Percentiles rank a stretch among this genome's conserved stretches.
phyloP scores from a whole-genome alignment of 225 moss, liverwort and hornwort species.

The Ulota crispa region DNA sequence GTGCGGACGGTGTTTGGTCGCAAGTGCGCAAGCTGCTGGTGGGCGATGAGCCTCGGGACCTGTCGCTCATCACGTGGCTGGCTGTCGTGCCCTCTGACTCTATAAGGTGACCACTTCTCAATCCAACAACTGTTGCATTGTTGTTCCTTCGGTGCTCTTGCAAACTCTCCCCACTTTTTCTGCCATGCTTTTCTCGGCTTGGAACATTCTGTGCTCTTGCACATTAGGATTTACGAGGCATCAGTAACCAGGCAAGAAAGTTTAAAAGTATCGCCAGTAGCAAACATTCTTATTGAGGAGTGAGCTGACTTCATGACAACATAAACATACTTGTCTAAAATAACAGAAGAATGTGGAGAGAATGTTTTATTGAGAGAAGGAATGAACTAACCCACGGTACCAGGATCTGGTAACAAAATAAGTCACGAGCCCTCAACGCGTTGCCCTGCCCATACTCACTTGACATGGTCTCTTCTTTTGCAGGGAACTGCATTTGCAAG shows the following conservation, averaged over 20 bases:
- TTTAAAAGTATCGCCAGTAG: background rate
- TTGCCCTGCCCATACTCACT: background rate
- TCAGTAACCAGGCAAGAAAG: background rate
- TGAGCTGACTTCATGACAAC: background rate
- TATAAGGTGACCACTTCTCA: constrained; percentile 28
- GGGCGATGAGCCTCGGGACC: constrained; percentile 62
- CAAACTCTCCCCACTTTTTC: background rate
- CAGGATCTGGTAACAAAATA: background rate
- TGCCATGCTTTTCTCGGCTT: background rate
- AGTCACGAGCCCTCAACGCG: background rate
- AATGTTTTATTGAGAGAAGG: too few species aligned
- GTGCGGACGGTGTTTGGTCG: constrained; percentile 56
- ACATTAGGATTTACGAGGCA: background rate
- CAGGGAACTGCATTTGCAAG: constrained; percentile 43
- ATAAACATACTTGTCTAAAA: background rate
- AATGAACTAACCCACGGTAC: too few species aligned
- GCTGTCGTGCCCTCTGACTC: constrained; percentile 26
- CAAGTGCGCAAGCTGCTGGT: constrained; percentile 48
- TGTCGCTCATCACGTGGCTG: constrained; percentile 54
- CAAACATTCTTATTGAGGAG: background rate
- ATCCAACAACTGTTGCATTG: background rate
- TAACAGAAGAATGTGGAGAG: background rate
- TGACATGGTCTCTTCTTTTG: background rate
- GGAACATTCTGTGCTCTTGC: background rate
- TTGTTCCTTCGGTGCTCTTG: background rate